Percentiles rank a stretch among this genome's conserved stretches.
Evolutionary conservation across 176 grass and related monocot genomes (phyloP).

Genomic region (Musa itinerans): DNA sequence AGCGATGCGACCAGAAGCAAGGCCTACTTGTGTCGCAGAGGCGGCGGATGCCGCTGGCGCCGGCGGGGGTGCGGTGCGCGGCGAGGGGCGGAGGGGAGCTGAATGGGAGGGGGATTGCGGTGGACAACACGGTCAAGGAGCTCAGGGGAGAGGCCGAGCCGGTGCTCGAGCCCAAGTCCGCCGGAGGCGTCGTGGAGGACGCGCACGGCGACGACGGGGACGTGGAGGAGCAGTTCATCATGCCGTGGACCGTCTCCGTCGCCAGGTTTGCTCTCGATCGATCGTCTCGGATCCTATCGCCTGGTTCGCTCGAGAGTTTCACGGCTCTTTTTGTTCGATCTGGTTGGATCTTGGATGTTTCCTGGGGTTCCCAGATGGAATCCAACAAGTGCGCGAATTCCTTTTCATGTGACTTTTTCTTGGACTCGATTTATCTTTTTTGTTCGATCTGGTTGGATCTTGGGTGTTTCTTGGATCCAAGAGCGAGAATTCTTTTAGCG

Average conservation of each 20-base stretch:
- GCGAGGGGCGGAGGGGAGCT: not conserved
- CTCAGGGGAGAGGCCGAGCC: constrained; percentile 10
- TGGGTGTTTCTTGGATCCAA: not conserved
- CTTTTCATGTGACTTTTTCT: not conserved
- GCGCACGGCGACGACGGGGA: constrained; percentile 43
- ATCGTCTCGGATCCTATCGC: not conserved
- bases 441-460: not conserved
- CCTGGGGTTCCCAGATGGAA: not conserved
- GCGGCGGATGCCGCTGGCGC: not conserved
- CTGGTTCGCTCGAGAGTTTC: not conserved
- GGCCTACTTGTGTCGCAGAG: not conserved
- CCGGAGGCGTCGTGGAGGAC: constrained; percentile 42
- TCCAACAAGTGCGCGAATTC: not conserved
- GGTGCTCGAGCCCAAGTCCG: constrained; percentile 12
- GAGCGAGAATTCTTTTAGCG: not conserved
- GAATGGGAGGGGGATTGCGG: not conserved
- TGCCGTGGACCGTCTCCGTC: constrained; percentile 56
- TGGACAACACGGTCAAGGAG: constrained; percentile 28
- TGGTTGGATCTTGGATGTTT: not conserved
- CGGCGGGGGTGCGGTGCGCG: not conserved
- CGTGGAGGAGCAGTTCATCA: constrained; percentile 47
- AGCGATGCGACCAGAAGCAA: constrained; percentile 7
- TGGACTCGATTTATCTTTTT: not conserved
- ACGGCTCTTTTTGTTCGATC: not conserved
- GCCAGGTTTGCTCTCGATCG: constrained; percentile 29